Percentiles rank a stretch among this genome's conserved stretches.
Evolutionary conservation across 352 stramenopile genomes (phyloP).

Genomic region (Pythium periplocum): DNA sequence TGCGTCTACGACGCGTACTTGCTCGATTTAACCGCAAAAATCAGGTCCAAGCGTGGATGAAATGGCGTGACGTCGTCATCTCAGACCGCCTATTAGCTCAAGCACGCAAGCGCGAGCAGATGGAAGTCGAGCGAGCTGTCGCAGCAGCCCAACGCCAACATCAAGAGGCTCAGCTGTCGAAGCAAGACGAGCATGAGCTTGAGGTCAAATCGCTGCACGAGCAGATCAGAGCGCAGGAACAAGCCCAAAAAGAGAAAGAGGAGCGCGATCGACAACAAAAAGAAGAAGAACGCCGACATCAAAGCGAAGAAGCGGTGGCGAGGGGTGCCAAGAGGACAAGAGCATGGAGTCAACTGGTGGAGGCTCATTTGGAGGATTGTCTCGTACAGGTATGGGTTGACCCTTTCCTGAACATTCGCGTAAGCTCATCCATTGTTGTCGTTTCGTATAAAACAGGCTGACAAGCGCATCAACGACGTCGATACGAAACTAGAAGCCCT

Average conservation of each 20-base stretch:
- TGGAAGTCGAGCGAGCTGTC: slow-evolving; percentile 1
- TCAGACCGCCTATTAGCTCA: not conserved
- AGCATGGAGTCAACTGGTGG: slow-evolving; percentile 1
- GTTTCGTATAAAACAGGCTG: slow-evolving; percentile 25
- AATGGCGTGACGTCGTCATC: slow-evolving; percentile 1
- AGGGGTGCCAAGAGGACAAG: not conserved
- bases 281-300: not conserved
- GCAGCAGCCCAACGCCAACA: not conserved
- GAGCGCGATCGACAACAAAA: not conserved
- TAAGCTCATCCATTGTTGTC: too few relatives aligned
- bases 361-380: slow-evolving; percentile 3
- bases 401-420: too few relatives aligned
- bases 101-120: not conserved
- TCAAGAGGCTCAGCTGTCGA: not conserved
- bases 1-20: slow-evolving; percentile 3
- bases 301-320: not conserved
- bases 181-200: slow-evolving; percentile 1
- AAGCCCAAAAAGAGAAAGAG: not conserved
- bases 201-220: slow-evolving; percentile 4
- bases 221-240: slow-evolving; percentile 7
- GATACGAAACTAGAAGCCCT: slow-evolving; percentile 41
- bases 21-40: not conserved
- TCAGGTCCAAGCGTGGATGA: slow-evolving; percentile 10
- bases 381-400: slow-evolving; percentile 7
- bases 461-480: slow-evolving; percentile 34